Percentiles rank a stretch among this genome's conserved stretches.
phyloP scores from a whole-genome alignment of 805 yeast species.

The Schwanniomyces yamadae region DNA sequence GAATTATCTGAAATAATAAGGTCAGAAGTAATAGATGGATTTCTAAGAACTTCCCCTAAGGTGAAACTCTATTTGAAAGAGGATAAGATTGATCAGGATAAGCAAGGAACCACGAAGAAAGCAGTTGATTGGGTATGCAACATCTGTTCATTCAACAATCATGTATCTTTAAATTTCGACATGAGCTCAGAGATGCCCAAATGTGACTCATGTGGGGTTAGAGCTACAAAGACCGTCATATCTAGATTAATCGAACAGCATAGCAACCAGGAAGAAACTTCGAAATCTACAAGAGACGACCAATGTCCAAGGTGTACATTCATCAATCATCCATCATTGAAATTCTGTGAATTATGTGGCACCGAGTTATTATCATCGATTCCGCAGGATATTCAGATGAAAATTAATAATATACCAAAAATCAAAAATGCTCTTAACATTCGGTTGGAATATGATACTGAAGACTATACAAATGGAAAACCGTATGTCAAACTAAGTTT shows the following conservation, averaged over 20 bases:
- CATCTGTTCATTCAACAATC: conserved; percentile 78
- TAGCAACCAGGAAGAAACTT: neutral
- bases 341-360: conserved; percentile 87
- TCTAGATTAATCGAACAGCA: conserved; percentile 8
- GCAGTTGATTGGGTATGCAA: conserved; percentile 74
- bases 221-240: conserved; percentile 12
- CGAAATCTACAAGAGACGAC: conserved; percentile 15
- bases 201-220: conserved; percentile 43
- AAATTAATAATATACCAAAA: neutral
- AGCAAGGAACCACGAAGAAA: neutral
- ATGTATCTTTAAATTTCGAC: conserved; percentile 17
- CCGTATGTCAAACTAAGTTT: conserved; percentile 69
- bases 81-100: neutral
- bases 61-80: conserved; percentile 39
- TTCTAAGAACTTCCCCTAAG: conserved; percentile 77
- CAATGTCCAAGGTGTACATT: conserved; percentile 70
- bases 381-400: conserved; percentile 10
- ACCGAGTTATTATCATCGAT: conserved; percentile 29
- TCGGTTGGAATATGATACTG: conserved; percentile 27
- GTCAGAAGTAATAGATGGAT: conserved; percentile 48
- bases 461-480: conserved; percentile 30
- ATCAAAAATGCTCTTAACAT: conserved; percentile 16
- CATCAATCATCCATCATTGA: conserved; percentile 75
- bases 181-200: conserved; percentile 22
- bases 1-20: conserved; percentile 41